Evolutionary conservation across 1,284 basidiomycete genomes (phyloP), one percentile per base, ranked within the genome.

Genomic region (Ustilago shanxiensis): DNA sequence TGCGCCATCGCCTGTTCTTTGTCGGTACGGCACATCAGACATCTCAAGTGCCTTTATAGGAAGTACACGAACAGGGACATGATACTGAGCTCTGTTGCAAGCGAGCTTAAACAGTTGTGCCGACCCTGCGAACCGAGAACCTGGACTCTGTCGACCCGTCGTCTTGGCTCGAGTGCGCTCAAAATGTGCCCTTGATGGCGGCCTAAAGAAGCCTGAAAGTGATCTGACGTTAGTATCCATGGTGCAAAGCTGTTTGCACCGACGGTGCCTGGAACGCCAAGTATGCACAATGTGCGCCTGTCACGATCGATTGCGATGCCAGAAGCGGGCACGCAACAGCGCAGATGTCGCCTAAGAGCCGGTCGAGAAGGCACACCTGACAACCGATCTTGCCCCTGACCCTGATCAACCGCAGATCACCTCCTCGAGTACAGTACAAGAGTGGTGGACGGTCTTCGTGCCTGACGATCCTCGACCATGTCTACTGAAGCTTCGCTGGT

Each of bases 211-310:
- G 53, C 37, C 41, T 24, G 33, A 6, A 57, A n/a, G n/a, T n/a
- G n/a, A n/a, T n/a, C n/a, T n/a, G n/a, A n/a, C n/a, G n/a, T n/a
- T n/a, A n/a, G n/a, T n/a, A n/a, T n/a, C n/a, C n/a, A n/a, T n/a
- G n/a, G n/a, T n/a, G n/a, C n/a, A n/a, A n/a, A n/a, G n/a, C n/a
- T 53, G 28, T 31, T 53, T 53, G 29, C 29, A 45, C 4, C 44
- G 16, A 53, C 7, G 29, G 6, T 16, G 26, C 44, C 54, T 44
- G 54, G 39, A 44, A 56, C 39, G 39, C 47, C 35, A 20, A 11
- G 44, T 13, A 47, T 18, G 22, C 55, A 29, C 35, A 11, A 14
- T n/a, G 35, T 47, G 18, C 41, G 29, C 14, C 20, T 47, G 29
- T 3, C 16, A 18, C 33, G 18, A 33, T 24, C 22, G 20, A 37